Conservation (phyloP, 1,284 basidiomycete species). For the Sporisorium sorghi region DNA sequence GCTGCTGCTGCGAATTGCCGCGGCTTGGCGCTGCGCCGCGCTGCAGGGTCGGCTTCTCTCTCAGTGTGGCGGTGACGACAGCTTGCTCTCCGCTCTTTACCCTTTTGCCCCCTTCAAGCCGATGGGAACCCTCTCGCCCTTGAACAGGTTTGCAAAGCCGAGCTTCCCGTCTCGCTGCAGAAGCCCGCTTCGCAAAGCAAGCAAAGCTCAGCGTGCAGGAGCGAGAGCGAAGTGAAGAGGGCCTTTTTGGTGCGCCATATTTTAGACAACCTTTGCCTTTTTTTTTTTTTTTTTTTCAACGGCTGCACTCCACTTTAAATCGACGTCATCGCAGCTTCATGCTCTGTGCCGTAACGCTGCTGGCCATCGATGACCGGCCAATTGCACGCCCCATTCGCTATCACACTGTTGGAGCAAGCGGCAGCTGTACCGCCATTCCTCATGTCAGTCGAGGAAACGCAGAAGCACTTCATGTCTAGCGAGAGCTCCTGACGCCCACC, state of each 20-base stretch:
- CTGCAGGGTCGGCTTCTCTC: slow-evolving; percentile 29
- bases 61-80: slow-evolving; percentile 20
- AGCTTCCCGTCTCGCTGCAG: not conserved
- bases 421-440: too few species aligned
- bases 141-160: not conserved
- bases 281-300: not conserved
- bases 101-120: not conserved
- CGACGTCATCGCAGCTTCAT: slow-evolving; percentile 4
- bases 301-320: not conserved
- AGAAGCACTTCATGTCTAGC: not conserved
- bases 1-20: not conserved
- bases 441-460: not conserved
- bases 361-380: too few species aligned
- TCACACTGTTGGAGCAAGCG: too few species aligned
- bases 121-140: not conserved
- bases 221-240: too few species aligned
- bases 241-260: not conserved
- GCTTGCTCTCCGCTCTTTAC: not conserved
- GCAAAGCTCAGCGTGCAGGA: too few species aligned
- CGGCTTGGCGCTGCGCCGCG: slow-evolving; percentile 35
- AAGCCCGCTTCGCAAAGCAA: too few species aligned
- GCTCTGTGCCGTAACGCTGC: too few species aligned
- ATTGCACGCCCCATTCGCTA: too few species aligned
- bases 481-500: not conserved
- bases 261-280: not conserved